A percentile compares a stretch with the other conserved stretches of the same genome.
Conservation (phyloP, 1,139 yeast species). For the Groenewaldozyma auringiensis region DNA sequence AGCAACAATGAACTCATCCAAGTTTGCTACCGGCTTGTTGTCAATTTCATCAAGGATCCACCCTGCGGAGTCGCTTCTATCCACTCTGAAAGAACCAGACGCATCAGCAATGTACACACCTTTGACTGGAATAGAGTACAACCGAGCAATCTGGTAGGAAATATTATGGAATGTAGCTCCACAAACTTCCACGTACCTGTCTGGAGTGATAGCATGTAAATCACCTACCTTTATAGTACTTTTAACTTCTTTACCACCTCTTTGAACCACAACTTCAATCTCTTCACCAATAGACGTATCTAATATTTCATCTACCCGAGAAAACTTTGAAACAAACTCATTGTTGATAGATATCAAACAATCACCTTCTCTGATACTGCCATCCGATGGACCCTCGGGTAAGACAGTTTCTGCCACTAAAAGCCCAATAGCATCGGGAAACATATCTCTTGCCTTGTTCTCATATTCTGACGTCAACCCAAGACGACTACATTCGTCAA, state of each 20-base stretch:
- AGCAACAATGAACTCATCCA: slow-evolving; percentile 69
- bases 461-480: slow-evolving; percentile 78
- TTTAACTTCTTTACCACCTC: slow-evolving; percentile 58
- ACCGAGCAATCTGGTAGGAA: slow-evolving; percentile 83
- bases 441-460: slow-evolving; percentile 53
- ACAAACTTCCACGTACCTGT: slow-evolving; percentile 68
- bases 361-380: slow-evolving; percentile 74
- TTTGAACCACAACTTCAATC: slow-evolving; percentile 55
- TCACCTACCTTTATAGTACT: slow-evolving; percentile 58
- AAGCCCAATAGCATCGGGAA: slow-evolving; percentile 73
- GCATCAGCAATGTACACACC: slow-evolving; percentile 81
- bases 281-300: slow-evolving; percentile 61
- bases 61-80: slow-evolving; percentile 39
- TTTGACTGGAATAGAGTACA: slow-evolving; percentile 71
- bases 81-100: slow-evolving; percentile 66
- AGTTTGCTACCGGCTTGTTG: slow-evolving; percentile 61
- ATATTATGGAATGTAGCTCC: slow-evolving; percentile 83
- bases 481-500: slow-evolving; percentile 80
- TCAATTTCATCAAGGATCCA: slow-evolving; percentile 78
- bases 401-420: slow-evolving; percentile 77
- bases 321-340: slow-evolving; percentile 56
- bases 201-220: slow-evolving; percentile 75
- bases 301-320: slow-evolving; percentile 75
- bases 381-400: slow-evolving; percentile 84
- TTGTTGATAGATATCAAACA: slow-evolving; percentile 68